These are phyloP conservation scores for Flaveria trinervia DNA, from an alignment of 129 eudicot genomes.

Conservation along the genomic window DNA sequence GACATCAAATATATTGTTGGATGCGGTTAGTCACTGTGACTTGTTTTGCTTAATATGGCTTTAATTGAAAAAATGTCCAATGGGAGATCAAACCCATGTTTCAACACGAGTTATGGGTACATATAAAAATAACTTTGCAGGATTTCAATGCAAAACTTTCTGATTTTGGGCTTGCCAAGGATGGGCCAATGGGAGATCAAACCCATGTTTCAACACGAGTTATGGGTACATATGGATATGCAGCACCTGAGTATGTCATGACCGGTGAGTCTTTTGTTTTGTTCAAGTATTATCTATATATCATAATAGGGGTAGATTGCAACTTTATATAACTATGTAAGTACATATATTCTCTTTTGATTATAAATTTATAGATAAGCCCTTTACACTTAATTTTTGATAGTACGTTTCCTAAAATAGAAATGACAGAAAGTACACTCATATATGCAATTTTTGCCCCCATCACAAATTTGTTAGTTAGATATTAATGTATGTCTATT, in stretches of 20 bases:
- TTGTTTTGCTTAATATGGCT: not conserved
- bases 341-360: too few species aligned
- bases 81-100: too few species aligned
- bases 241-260: conserved; percentile 98
- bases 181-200: conserved; percentile 96
- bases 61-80: not conserved
- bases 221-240: conserved; percentile 97
- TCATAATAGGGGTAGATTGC: not conserved
- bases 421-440: too few species aligned
- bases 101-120: too few species aligned
- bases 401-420: too few species aligned
- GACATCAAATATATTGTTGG: conserved; percentile 93
- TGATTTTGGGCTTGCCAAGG: conserved; percentile 95
- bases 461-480: too few species aligned
- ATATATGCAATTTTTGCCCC: too few species aligned
- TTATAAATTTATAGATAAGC: too few species aligned
- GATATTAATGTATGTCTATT: too few species aligned
- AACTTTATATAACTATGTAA: too few species aligned
- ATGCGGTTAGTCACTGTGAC: conserved; percentile 61
- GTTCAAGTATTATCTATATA: not conserved
- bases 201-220: conserved; percentile 97
- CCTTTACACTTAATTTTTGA: too few species aligned
- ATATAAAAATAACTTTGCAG: conserved; percentile 49
- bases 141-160: conserved; percentile 91
- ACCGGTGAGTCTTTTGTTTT: conserved; percentile 60